These are phyloP conservation scores for Leishmania aethiopica DNA, from an alignment of 208 protist species.

Conservation along the genomic window DNA sequence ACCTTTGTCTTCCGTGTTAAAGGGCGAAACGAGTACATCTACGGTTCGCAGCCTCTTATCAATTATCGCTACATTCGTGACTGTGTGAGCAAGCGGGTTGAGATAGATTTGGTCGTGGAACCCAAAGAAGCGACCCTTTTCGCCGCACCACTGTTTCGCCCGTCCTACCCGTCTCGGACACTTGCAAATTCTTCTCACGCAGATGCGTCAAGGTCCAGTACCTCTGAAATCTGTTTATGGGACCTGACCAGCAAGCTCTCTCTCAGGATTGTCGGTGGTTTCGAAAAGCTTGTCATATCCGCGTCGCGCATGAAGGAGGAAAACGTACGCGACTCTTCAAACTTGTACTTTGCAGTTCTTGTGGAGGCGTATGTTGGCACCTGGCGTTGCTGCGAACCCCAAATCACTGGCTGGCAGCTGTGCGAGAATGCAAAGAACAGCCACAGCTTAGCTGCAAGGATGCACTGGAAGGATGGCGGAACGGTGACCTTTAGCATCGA, in stretches of 20 bases:
- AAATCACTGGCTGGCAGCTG: slow-evolving; percentile 51
- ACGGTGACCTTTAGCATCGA: slow-evolving; percentile 30
- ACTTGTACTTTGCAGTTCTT: slow-evolving; percentile 54
- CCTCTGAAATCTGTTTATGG: slow-evolving; percentile 57
- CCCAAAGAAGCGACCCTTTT: slow-evolving; percentile 35
- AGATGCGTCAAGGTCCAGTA: slow-evolving; percentile 24
- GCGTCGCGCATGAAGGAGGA: slow-evolving; percentile 45
- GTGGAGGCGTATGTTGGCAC: slow-evolving; percentile 60
- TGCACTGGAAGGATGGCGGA: slow-evolving; percentile 29
- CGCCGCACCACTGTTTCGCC: slow-evolving; percentile 46
- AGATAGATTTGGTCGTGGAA: slow-evolving; percentile 55
- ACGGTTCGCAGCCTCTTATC: slow-evolving; percentile 52
- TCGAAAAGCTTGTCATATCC: slow-evolving; percentile 36
- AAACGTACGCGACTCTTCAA: slow-evolving; percentile 41
- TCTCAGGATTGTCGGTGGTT: slow-evolving; percentile 34
- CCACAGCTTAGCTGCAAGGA: slow-evolving; percentile 7
- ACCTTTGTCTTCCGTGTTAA: slow-evolving; percentile 62
- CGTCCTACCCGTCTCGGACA: slow-evolving; percentile 38
- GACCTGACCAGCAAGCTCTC: slow-evolving; percentile 38
- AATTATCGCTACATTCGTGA: slow-evolving; percentile 64
- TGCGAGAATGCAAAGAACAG: slow-evolving; percentile 1
- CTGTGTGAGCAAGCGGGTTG: slow-evolving; percentile 49
- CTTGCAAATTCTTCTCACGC: slow-evolving; percentile 27
- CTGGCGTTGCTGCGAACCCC: slow-evolving; percentile 33
- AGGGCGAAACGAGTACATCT: slow-evolving; percentile 66